Conservation (phyloP, 257 asterid genomes). For the Misopates orontium region DNA sequence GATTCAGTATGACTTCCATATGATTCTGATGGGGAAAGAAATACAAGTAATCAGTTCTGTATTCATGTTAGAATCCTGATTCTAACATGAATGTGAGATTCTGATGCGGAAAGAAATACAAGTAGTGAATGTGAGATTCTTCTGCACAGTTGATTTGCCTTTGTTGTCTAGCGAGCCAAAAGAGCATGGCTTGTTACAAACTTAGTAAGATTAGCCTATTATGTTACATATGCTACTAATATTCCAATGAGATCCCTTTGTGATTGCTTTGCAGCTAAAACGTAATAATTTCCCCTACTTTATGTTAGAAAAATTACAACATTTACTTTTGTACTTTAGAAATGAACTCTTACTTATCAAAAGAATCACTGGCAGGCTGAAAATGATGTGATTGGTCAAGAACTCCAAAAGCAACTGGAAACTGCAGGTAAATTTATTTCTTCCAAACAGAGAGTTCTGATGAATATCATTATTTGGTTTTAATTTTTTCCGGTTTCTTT, state of each 20-base stretch:
- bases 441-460: neutral
- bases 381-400: constrained; percentile 86
- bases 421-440: constrained; percentile 67
- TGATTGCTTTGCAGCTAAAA: constrained; percentile 13
- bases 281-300: constrained; percentile 8
- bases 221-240: neutral
- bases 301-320: neutral
- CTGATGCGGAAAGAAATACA: too few species aligned
- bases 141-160: neutral
- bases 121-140: too few species aligned
- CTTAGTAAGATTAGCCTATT: constrained; percentile 3
- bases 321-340: neutral
- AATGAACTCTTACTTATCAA: constrained; percentile 19
- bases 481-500: neutral
- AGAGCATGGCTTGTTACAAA: constrained; percentile 1
- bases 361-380: constrained; percentile 54
- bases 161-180: constrained; percentile 3
- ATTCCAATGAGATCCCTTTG: neutral
- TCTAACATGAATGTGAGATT: too few species aligned
- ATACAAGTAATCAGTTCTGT: too few species aligned
- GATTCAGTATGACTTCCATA: constrained; percentile 3
- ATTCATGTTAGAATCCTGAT: too few species aligned
- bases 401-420: constrained; percentile 86
- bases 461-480: neutral
- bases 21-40: too few species aligned